A percentile compares a stretch with the other conserved stretches of the same genome.
Conservation (phyloP, 345 rosid genomes). For the Ricinus communis region DNA sequence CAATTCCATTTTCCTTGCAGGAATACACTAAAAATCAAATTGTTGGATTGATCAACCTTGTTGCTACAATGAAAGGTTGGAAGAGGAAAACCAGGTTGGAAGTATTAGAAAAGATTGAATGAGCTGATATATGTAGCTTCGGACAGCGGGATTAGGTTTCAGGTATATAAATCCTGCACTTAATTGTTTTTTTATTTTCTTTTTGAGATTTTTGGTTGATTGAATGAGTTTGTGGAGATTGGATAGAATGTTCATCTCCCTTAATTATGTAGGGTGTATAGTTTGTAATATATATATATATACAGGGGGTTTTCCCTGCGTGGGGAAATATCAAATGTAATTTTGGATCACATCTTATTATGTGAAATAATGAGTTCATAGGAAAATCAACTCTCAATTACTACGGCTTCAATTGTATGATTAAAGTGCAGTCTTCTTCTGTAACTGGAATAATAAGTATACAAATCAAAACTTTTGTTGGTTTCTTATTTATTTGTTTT, state of each 20-base stretch:
- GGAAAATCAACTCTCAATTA: not conserved
- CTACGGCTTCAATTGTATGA: not conserved
- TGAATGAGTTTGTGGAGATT: constrained; percentile 22
- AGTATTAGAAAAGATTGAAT: constrained; percentile 79
- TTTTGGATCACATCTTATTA: constrained; percentile 30
- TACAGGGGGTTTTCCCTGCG: constrained; percentile 9
- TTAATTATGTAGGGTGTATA: constrained; percentile 33
- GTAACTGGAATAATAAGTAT: not conserved
- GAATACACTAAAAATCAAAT: constrained; percentile 80
- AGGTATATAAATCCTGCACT: constrained; percentile 13
- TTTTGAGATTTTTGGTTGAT: not conserved
- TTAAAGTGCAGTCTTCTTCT: not conserved
- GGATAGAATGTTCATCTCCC: not conserved
- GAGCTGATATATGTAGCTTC: constrained; percentile 28
- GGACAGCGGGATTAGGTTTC: constrained; percentile 21
- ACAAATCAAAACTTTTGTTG: not conserved
- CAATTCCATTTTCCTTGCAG: constrained; percentile 35
- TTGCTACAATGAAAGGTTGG: constrained; percentile 95
- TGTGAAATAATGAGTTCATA: constrained; percentile 16
- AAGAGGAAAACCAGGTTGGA: constrained; percentile 89
- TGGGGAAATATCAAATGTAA: constrained; percentile 31
- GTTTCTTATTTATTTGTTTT: not conserved
- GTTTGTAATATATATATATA: constrained; percentile 23
- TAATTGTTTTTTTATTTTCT: not conserved
- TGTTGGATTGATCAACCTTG: constrained; percentile 77